Conservation (phyloP, 495 filamentous ascomycete genomes). For the Saxophila tyrrhenica region DNA sequence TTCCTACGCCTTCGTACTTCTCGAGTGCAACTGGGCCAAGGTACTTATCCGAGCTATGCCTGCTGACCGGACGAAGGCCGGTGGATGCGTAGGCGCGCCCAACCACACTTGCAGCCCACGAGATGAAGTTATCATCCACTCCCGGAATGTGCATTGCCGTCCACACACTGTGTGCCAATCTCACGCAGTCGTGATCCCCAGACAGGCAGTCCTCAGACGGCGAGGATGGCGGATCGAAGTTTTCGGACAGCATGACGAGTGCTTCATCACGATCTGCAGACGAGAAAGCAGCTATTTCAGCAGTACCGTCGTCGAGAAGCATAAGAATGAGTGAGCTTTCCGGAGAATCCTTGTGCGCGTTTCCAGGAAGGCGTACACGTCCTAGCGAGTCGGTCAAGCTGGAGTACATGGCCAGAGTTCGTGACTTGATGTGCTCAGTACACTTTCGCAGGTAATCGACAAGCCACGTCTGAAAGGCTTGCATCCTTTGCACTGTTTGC, state of each 20-base stretch:
- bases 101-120: slow-evolving; percentile 76
- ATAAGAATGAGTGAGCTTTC: slow-evolving; percentile 65
- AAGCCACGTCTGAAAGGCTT: slow-evolving; percentile 63
- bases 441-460: slow-evolving; percentile 47
- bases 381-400: not conserved
- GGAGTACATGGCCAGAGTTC: not conserved
- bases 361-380: slow-evolving; percentile 32
- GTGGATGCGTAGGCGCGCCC: slow-evolving; percentile 67
- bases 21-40: not conserved
- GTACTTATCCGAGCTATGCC: not conserved
- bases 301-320: slow-evolving; percentile 42
- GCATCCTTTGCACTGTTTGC: slow-evolving; percentile 53
- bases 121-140: slow-evolving; percentile 39
- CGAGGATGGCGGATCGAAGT: slow-evolving; percentile 50
- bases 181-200: slow-evolving; percentile 47
- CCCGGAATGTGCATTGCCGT: slow-evolving; percentile 27
- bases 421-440: not conserved
- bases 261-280: slow-evolving; percentile 49
- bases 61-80: slow-evolving; percentile 2
- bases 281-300: slow-evolving; percentile 54
- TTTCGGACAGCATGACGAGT: slow-evolving; percentile 58
- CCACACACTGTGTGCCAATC: slow-evolving; percentile 48
- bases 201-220: slow-evolving; percentile 50
- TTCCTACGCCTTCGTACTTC: slow-evolving; percentile 25
- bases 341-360: slow-evolving; percentile 45